Evolutionary conservation across 192 early-diverging fungal genomes (phyloP).

Genomic region (Podila epicladia): DNA sequence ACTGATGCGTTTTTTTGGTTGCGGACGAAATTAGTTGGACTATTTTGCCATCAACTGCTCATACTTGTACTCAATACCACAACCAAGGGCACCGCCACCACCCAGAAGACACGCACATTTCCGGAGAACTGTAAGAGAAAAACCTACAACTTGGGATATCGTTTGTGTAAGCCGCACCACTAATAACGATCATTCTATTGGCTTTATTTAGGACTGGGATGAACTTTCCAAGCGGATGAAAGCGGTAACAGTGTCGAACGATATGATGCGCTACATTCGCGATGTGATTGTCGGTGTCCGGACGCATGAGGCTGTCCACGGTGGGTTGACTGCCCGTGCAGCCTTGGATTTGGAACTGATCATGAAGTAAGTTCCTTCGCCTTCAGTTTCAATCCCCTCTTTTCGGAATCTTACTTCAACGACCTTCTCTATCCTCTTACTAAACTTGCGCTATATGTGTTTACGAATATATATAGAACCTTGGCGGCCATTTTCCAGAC

Average conservation of each 20-base stretch:
- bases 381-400: neutral
- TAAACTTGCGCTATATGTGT: neutral
- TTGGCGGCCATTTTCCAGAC: conserved; percentile 62
- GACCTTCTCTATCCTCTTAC: neutral
- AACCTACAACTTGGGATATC: neutral
- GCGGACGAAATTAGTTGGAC: conserved; percentile 22
- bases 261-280: conserved; percentile 64
- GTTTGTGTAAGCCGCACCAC: neutral
- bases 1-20: neutral
- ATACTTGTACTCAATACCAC: conserved; percentile 24
- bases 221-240: conserved; percentile 53
- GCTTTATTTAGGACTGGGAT: conserved; percentile 58
- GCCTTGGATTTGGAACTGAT: conserved; percentile 61
- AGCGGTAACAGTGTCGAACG: conserved; percentile 58
- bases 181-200: neutral
- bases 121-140: conserved; percentile 27
- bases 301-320: conserved; percentile 62
- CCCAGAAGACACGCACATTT: conserved; percentile 34
- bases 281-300: conserved; percentile 68
- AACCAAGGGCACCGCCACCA: conserved; percentile 27
- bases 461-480: conserved; percentile 24
- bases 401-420: neutral
- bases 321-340: conserved; percentile 62
- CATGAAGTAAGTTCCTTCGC: conserved; percentile 49
- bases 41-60: conserved; percentile 50